A percentile compares a stretch with the other conserved stretches of the same genome.
Evolutionary conservation across 352 stramenopile species (phyloP).

Genomic region (Phytophthora quininea): DNA sequence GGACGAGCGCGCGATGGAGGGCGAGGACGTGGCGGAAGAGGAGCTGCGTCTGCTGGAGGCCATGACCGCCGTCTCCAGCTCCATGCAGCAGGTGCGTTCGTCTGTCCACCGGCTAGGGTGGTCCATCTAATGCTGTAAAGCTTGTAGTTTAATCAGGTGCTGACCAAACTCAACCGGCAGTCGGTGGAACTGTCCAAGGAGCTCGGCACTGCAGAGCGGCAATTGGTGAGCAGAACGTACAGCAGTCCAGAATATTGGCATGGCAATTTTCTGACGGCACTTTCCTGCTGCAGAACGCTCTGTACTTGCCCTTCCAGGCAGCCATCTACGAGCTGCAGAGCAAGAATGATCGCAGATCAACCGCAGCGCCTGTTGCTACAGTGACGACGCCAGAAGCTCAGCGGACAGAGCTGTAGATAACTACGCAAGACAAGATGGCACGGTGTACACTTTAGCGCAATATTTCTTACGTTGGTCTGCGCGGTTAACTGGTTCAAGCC

Average conservation of each 20-base stretch:
- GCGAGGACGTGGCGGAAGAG: conserved; percentile 47
- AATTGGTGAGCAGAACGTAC: conserved; percentile 41
- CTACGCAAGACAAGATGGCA: not conserved
- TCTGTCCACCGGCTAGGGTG: not conserved
- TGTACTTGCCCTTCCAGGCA: conserved; percentile 63
- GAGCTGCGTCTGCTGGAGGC: conserved; percentile 55
- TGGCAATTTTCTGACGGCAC: not conserved
- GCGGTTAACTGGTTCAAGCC: no score
- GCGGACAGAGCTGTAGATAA: conserved; percentile 35
- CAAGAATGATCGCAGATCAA: conserved; percentile 22
- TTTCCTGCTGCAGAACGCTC: conserved; percentile 40
- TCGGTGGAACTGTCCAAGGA: conserved; percentile 55
- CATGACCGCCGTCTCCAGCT: conserved; percentile 41
- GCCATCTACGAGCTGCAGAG: conserved; percentile 67
- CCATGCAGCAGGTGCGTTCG: conserved; percentile 46
- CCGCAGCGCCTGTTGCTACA: conserved; percentile 13
- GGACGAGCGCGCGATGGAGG: conserved; percentile 26
- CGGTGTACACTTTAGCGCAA: not conserved
- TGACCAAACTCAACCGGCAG: conserved; percentile 53
- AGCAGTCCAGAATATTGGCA: no score
- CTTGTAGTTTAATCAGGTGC: conserved; percentile 54
- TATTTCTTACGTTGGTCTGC: conserved; percentile 12
- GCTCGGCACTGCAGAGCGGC: conserved; percentile 49
- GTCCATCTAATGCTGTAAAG: not conserved
- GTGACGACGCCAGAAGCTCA: conserved; percentile 24